Evolutionary conservation across 2,329 filamentous ascomycete species (phyloP).

Genomic region (Calonectria pteridis): DNA sequence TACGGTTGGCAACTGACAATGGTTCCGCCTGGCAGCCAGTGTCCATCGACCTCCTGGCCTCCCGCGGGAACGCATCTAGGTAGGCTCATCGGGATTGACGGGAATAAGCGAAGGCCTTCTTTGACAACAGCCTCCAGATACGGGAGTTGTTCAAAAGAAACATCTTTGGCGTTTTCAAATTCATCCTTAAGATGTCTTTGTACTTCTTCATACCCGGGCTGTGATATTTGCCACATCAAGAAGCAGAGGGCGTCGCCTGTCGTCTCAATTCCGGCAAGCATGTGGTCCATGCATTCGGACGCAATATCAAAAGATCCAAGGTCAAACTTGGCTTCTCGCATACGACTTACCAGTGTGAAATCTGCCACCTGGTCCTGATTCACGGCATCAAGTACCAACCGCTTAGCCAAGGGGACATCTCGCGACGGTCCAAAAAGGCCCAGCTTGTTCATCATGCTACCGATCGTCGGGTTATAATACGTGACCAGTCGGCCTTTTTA

Average conservation of each 20-base stretch:
- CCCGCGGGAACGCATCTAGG: slow-evolving; percentile 25
- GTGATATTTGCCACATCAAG: slow-evolving; percentile 36
- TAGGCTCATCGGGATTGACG: slow-evolving; percentile 30
- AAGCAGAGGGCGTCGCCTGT: slow-evolving; percentile 38
- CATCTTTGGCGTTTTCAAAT: not conserved
- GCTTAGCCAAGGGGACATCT: slow-evolving; percentile 12
- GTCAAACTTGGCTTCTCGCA: slow-evolving; percentile 28
- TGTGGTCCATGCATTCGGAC: slow-evolving; percentile 38
- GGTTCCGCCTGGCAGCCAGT: slow-evolving; percentile 30
- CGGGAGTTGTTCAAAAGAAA: slow-evolving; percentile 14
- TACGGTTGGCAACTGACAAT: slow-evolving; percentile 35
- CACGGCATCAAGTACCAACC: slow-evolving; percentile 25
- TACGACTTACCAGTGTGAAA: slow-evolving; percentile 29
- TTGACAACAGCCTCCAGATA: slow-evolving; percentile 35
- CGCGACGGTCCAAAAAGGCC: slow-evolving; percentile 31
- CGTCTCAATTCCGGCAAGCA: slow-evolving; percentile 35
- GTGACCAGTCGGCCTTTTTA: slow-evolving; percentile 17
- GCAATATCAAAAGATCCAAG: slow-evolving; percentile 25
- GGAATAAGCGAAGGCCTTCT: slow-evolving; percentile 30
- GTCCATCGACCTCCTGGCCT: slow-evolving; percentile 16
- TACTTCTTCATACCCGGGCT: slow-evolving; percentile 19
- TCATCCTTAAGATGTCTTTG: slow-evolving; percentile 20
- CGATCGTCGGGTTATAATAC: slow-evolving; percentile 23
- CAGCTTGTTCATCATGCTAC: slow-evolving; percentile 1
- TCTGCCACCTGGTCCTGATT: slow-evolving; percentile 15